These are phyloP conservation scores for Heliosperma pusillum DNA, from an alignment of 148 eudicot genomes.

Conservation along the genomic window DNA sequence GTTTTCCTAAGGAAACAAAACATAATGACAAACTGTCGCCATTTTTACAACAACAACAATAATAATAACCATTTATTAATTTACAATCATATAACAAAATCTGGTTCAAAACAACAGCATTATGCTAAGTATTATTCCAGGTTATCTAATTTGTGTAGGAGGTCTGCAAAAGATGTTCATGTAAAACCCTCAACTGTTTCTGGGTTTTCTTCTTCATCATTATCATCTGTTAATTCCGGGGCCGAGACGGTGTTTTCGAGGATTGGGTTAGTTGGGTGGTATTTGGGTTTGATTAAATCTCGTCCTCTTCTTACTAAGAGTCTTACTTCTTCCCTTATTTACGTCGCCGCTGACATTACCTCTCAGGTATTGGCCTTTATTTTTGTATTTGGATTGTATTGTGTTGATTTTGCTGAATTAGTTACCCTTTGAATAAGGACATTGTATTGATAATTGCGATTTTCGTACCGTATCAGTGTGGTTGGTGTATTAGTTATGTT, in stretches of 20 bases:
- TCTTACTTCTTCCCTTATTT: constrained; percentile 65
- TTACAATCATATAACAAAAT: background rate
- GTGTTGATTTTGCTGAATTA: too few relatives aligned
- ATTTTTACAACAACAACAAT: background rate
- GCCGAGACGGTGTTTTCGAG: constrained; percentile 2
- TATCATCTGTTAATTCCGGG: background rate
- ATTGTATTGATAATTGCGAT: too few relatives aligned
- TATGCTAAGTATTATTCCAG: constrained; percentile 9
- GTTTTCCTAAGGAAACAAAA: constrained; percentile 7
- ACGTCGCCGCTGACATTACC: constrained; percentile 78
- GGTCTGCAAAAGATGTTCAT: constrained; percentile 26
- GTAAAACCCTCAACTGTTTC: constrained; percentile 12
- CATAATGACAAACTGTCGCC: background rate
- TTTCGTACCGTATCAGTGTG: too few relatives aligned
- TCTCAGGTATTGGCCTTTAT: constrained; percentile 57
- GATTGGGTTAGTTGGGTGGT: constrained; percentile 66
- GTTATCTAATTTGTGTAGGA: constrained; percentile 29
- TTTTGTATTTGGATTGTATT: background rate
- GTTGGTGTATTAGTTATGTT: too few relatives aligned
- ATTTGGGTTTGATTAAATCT: constrained; percentile 64
- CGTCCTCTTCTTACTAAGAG: constrained; percentile 81
- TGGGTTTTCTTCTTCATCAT: background rate
- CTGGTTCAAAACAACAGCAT: background rate
- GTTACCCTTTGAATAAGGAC: too few relatives aligned
- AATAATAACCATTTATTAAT: background rate